Percentiles rank a stretch among this genome's conserved stretches.
Conservation (phyloP, 495 filamentous ascomycete species). For the Pyrenopolyporus hunteri region DNA sequence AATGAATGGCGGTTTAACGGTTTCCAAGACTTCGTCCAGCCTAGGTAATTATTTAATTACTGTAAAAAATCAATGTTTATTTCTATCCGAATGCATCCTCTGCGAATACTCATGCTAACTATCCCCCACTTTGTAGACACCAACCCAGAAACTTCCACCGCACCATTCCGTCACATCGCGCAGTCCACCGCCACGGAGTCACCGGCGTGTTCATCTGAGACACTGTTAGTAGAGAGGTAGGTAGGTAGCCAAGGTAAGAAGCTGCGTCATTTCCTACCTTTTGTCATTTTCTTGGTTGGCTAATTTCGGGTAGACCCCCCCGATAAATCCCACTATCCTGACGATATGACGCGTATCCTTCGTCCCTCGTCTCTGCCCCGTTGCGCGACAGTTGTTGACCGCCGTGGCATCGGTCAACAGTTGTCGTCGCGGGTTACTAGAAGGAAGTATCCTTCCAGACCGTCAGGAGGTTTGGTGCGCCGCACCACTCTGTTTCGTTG, state of each 20-base stretch:
- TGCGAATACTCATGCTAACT: no score
- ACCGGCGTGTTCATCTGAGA: conserved; percentile 10
- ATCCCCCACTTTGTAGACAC: conserved; percentile 34
- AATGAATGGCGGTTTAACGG: no score
- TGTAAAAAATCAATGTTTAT: no score
- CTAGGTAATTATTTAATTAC: no score
- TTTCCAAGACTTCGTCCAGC: no score
- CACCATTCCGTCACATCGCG: conserved; percentile 37
- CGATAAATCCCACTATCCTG: conserved; percentile 44
- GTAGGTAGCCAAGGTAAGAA: conserved; percentile 14
- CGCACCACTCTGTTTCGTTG: conserved; percentile 50
- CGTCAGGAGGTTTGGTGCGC: conserved; percentile 46
- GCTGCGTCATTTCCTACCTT: conserved; percentile 17
- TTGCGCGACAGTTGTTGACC: conserved; percentile 20
- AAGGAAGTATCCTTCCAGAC: conserved; percentile 46
- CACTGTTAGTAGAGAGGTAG: conserved; percentile 21
- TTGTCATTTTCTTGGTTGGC: neutral
- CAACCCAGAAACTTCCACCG: conserved; percentile 33
- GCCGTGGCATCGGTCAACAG: conserved; percentile 11
- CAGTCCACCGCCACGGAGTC: conserved; percentile 33
- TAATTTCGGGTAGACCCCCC: conserved; percentile 27
- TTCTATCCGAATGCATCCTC: no score
- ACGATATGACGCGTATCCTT: conserved; percentile 50
- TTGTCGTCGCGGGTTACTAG: conserved; percentile 16
- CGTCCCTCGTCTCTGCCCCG: conserved; percentile 49